Evolutionary conservation across 345 rosid species (phyloP).

Genomic region (Populus tremula): DNA sequence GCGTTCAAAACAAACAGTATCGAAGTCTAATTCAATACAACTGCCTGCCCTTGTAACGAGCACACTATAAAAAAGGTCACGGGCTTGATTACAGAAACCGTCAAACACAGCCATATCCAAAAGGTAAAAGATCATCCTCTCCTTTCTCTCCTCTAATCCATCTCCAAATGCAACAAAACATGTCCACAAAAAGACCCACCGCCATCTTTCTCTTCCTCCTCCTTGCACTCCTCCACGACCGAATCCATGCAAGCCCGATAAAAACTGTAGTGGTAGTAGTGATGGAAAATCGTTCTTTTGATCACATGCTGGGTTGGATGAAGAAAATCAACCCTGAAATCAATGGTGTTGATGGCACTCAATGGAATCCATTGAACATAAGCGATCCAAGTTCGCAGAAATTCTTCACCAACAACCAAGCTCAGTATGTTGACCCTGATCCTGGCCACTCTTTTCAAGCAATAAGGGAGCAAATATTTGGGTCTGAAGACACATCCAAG

Average conservation of each 20-base stretch:
- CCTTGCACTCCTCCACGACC: constrained; percentile 8
- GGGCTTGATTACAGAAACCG: not conserved
- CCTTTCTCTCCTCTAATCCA: not conserved
- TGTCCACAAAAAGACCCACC: constrained; percentile 9
- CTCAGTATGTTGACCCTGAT: constrained; percentile 86
- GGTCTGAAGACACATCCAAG: constrained; percentile 56
- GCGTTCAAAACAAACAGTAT: too few relatives aligned
- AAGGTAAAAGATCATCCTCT: not conserved
- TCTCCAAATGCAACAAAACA: not conserved
- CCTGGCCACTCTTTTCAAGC: constrained; percentile 97
- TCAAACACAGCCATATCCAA: not conserved
- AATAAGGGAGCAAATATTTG: constrained; percentile 80
- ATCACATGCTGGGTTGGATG: constrained; percentile 99
- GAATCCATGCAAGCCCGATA: constrained; percentile 43
- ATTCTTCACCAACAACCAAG: constrained; percentile 42
- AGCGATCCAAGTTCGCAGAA: constrained; percentile 48
- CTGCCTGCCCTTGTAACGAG: not conserved
- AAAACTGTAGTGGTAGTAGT: constrained; percentile 71
- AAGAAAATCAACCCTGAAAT: constrained; percentile 79
- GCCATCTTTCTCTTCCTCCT: constrained; percentile 8
- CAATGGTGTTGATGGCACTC: constrained; percentile 74
- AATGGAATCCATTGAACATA: constrained; percentile 48
- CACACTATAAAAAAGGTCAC: not conserved
- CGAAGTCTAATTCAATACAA: too few relatives aligned
- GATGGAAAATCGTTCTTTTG: constrained; percentile 94